These are phyloP conservation scores for Russula vinacea DNA, from an alignment of 768 basidiomycete species.

Conservation along the genomic window DNA sequence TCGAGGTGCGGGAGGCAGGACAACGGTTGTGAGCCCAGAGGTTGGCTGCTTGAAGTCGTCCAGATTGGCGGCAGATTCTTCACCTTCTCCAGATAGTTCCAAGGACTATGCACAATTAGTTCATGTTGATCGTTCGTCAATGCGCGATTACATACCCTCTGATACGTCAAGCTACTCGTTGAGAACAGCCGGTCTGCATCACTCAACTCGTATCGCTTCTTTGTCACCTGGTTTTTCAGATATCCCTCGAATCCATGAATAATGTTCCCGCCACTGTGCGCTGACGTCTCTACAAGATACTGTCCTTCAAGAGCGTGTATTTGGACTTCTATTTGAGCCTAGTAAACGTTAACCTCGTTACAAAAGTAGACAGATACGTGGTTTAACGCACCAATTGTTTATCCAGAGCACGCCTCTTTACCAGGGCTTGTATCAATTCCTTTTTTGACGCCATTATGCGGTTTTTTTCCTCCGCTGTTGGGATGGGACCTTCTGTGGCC, in stretches of 20 bases:
- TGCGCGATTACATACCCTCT: slow-evolving; percentile 50
- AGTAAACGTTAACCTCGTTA: background rate
- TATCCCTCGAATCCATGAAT: slow-evolving; percentile 86
- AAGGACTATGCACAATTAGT: slow-evolving; percentile 54
- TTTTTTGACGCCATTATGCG: slow-evolving; percentile 71
- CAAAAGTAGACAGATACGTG: background rate
- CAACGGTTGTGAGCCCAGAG: slow-evolving; percentile 70
- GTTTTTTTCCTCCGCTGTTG: slow-evolving; percentile 63
- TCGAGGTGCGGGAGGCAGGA: slow-evolving; percentile 69
- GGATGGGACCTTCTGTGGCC: slow-evolving; percentile 42
- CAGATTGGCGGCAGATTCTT: slow-evolving; percentile 54
- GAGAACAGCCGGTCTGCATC: slow-evolving; percentile 82
- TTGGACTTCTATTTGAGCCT: slow-evolving; percentile 76
- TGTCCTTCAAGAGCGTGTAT: slow-evolving; percentile 74
- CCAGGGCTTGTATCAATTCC: slow-evolving; percentile 68
- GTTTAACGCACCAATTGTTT: slow-evolving; percentile 61
- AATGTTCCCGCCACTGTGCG: slow-evolving; percentile 79
- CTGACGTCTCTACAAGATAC: slow-evolving; percentile 75
- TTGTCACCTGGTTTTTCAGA: slow-evolving; percentile 69
- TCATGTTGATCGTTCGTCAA: slow-evolving; percentile 8
- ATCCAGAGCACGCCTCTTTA: slow-evolving; percentile 72
- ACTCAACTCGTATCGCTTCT: slow-evolving; percentile 71
- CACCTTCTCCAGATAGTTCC: slow-evolving; percentile 70
- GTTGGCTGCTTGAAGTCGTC: slow-evolving; percentile 72
- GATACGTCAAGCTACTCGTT: slow-evolving; percentile 71